A percentile compares a stretch with the other conserved stretches of the same genome.
Conservation (phyloP, 257 asterid species). For the Striga asiatica region DNA sequence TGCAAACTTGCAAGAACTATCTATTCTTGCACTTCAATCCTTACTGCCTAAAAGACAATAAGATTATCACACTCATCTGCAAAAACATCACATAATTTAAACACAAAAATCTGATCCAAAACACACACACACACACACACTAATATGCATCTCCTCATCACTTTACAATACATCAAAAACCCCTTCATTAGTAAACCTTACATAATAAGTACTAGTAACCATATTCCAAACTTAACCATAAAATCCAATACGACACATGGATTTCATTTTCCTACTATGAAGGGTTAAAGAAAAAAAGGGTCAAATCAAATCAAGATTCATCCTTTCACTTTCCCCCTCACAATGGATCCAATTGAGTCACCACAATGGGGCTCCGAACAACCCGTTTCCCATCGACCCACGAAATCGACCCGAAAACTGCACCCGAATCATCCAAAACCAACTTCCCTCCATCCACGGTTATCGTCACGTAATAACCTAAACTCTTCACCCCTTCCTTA, state of each 20-base stretch:
- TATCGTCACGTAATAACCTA: conserved; percentile 65
- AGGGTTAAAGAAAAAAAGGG: no score
- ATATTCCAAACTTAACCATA: neutral
- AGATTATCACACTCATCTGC: conserved; percentile 19
- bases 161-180: neutral
- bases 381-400: conserved; percentile 86
- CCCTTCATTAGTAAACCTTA: neutral
- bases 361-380: conserved; percentile 84
- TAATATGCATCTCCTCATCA: neutral
- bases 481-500: conserved; percentile 38
- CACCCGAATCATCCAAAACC: conserved; percentile 68
- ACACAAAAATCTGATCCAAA: conserved; percentile 9
- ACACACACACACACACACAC: neutral
- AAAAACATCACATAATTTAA: conserved; percentile 11
- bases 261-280: no score
- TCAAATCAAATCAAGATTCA: no score
- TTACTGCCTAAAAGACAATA: neutral
- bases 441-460: conserved; percentile 40
- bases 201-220: neutral
- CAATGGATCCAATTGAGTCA: conserved; percentile 70
- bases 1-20: conserved; percentile 16
- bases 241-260: no score
- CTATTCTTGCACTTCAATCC: neutral
- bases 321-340: conserved; percentile 19
- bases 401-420: conserved; percentile 68